Base-by-base conservation (phyloP, 805 yeast species). In the Candida mattraensis region DNA sequence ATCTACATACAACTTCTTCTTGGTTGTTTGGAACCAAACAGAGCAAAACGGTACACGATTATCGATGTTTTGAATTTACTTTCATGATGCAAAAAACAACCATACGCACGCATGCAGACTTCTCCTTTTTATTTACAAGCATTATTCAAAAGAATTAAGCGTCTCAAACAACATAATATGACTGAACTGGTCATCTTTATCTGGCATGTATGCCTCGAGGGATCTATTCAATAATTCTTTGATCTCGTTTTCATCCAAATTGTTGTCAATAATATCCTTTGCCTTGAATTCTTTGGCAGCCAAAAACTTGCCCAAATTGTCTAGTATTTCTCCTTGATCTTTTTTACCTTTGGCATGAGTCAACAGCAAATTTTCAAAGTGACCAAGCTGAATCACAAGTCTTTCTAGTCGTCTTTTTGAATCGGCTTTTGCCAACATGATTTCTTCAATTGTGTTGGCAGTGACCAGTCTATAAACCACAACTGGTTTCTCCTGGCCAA, bases 401-500 rank as follows among this genome's bases (percentile, higher is more conserved):
- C 76, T 78, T 48, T 87, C 96, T 40, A 89, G 68, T 39, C 76
- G 76, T 41, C 95, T 71, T 61, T 93, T 93, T 16, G 83, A 73
- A 25, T 82, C 83, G 2, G 96, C 94, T 44, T 79, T 78, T 18
- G 84, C 77, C 20, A 93, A 69, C 29, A 93, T 66, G 11, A 86
- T 70, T 53, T 88, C 93, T 61, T 91, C 99, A 18, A 89, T 75
- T 1, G 96, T 86, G 47, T 84, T 78, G 24, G 76, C 74, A 7
- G 86, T 73, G 12, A 88, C 80, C 16, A 93, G 69, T 42, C 98
- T 71, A 55, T 82, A 87, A 1, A 91, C 75, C 15, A 86, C 69
- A 4, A 89, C 95, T 1, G 96, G 96, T 36, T 74, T 78, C 1
- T 66, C 70, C 58, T 91, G 99, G 0, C 98, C 98, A 36, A 93